Conservation (phyloP, 345 rosid genomes). For the Kandelia obovata region DNA sequence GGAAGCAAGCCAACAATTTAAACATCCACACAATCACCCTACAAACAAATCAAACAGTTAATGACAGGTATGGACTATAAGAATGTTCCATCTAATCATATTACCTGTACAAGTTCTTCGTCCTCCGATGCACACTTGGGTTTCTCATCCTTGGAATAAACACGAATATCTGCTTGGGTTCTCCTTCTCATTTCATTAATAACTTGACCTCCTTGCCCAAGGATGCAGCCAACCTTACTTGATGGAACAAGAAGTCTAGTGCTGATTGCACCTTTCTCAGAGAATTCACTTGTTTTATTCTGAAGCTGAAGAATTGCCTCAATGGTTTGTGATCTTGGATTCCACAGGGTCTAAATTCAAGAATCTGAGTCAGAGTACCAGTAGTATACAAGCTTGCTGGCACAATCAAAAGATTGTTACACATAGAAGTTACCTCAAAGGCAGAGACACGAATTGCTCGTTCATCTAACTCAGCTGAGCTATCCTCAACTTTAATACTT, state of each 20-base stretch:
- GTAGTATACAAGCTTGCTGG: constrained; percentile 4
- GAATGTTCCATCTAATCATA: neutral
- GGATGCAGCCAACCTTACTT: constrained; percentile 53
- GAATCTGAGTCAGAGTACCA: constrained; percentile 13
- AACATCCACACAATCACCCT: neutral
- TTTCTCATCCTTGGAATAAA: constrained; percentile 49
- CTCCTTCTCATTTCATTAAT: constrained; percentile 66
- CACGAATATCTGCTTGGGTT: constrained; percentile 55
- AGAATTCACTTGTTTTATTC: constrained; percentile 41
- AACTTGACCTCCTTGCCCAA: constrained; percentile 62
- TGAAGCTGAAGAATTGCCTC: constrained; percentile 61
- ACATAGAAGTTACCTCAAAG: constrained; percentile 38
- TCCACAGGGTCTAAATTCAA: constrained; percentile 41
- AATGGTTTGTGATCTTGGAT: constrained; percentile 48
- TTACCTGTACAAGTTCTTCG: constrained; percentile 64
- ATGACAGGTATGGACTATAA: neutral
- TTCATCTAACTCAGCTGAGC: constrained; percentile 42
- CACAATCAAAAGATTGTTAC: neutral
- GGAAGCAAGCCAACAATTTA: neutral
- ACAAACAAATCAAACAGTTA: neutral
- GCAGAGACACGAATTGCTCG: constrained; percentile 49
- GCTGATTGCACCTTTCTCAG: constrained; percentile 40
- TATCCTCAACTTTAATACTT: constrained; percentile 49
- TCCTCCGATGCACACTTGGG: constrained; percentile 53
- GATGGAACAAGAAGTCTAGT: constrained; percentile 60